Evolutionary conservation across 225 moss, liverwort and hornwort species (phyloP).

Genomic region (Polytrichum commune): DNA sequence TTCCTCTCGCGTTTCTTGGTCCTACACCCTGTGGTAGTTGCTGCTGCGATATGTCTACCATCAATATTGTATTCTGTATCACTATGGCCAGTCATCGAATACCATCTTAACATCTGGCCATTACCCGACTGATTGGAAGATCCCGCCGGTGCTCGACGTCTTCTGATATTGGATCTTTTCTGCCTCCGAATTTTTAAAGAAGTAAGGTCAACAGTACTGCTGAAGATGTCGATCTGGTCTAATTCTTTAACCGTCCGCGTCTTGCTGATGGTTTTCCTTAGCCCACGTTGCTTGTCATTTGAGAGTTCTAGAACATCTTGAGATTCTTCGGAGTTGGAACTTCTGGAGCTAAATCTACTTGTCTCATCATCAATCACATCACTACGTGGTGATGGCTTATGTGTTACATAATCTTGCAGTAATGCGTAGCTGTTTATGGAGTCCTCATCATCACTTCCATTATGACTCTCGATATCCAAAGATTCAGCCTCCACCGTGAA

Average conservation of each 20-base stretch:
- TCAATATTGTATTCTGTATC: too few relatives aligned
- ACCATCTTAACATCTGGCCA: too few relatives aligned
- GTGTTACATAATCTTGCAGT: constrained; percentile 18
- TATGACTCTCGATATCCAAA: constrained; percentile 8
- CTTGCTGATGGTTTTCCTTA: too few relatives aligned
- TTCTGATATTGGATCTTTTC: constrained; percentile 44
- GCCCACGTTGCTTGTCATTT: constrained; percentile 6
- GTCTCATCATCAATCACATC: constrained; percentile 8
- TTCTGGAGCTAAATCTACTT: constrained; percentile 6
- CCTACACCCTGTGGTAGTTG: background rate
- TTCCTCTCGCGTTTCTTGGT: constrained; percentile 11
- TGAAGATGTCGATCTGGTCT: background rate
- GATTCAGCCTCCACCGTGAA: constrained; percentile 3
- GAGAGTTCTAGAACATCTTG: constrained; percentile 10
- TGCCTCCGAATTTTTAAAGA: constrained; percentile 36
- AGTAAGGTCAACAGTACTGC: background rate
- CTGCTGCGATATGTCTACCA: too few relatives aligned
- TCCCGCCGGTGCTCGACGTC: constrained; percentile 1
- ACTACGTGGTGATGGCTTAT: constrained; percentile 6
- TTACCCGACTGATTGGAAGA: too few relatives aligned
- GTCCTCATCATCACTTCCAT: constrained; percentile 13
- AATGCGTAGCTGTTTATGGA: constrained; percentile 34
- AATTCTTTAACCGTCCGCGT: constrained; percentile 3
- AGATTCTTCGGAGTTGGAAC: constrained; percentile 12
- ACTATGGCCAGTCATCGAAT: too few relatives aligned